Percentiles rank a stretch among this genome's conserved stretches.
Evolutionary conservation across 192 early-diverging fungal species (phyloP).

Genomic region (Thamnidium elegans): DNA sequence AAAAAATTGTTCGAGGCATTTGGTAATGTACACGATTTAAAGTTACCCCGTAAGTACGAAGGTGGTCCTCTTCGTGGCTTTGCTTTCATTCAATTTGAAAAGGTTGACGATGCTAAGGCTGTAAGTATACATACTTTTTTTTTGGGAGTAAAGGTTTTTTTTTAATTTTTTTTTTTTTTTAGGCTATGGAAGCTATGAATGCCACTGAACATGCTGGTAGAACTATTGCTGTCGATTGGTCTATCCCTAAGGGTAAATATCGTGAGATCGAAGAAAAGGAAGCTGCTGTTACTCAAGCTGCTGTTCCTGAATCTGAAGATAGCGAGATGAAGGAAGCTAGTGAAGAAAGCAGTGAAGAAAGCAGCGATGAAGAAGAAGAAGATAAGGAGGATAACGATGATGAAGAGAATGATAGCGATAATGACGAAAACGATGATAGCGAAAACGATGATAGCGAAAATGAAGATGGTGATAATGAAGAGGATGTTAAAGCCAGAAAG

Average conservation of each 20-base stretch:
- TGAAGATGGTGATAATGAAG: conserved; percentile 41
- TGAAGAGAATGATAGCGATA: conserved; percentile 33
- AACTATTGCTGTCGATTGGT: conserved; percentile 81
- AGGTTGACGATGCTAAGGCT: conserved; percentile 63
- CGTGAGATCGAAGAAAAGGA: conserved; percentile 51
- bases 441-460: conserved; percentile 55
- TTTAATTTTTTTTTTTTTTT: neutral
- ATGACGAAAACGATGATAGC: conserved; percentile 28
- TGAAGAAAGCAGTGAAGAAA: conserved; percentile 37
- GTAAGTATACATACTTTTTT: conserved; percentile 14
- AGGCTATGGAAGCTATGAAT: conserved; percentile 71
- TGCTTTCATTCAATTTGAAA: conserved; percentile 86
- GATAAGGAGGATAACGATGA: conserved; percentile 39
- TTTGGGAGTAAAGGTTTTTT: neutral
- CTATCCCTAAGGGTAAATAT: conserved; percentile 73
- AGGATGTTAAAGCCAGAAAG: conserved; percentile 36
- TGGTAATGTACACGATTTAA: conserved; percentile 69
- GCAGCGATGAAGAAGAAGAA: conserved; percentile 30
- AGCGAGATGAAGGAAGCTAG: conserved; percentile 37
- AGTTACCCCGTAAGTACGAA: conserved; percentile 69
- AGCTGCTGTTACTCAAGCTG: conserved; percentile 39
- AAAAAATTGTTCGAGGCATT: conserved; percentile 59
- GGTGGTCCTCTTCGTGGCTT: conserved; percentile 82
- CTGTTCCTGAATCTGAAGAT: conserved; percentile 34
- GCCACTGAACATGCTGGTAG: conserved; percentile 67